Evolutionary conservation across 2,329 filamentous ascomycete species (phyloP), one percentile per base, ranked within the genome.

Genomic region (Colletotrichum sp.): DNA sequence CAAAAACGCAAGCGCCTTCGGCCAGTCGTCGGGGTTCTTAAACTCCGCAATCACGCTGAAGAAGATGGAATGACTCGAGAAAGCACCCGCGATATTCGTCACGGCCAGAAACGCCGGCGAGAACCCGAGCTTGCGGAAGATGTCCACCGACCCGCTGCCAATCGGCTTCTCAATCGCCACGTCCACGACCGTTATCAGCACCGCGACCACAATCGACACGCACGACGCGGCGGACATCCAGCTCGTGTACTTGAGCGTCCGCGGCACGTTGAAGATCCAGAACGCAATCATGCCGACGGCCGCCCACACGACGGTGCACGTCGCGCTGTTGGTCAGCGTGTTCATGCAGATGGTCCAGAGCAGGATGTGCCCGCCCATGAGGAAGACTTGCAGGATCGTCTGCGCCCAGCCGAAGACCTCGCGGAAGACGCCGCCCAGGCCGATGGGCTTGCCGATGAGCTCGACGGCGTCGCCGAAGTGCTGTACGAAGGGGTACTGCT

Each of bases 301-400:
- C 5, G 88, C 90, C 84, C 91, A 94, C 2, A 91, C 86, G 71
- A 94, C 90, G 3, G 91, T 92, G 82, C 93, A 94, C 1, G 89
- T 88, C 0, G 87, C 88, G 79, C 91, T 89, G 36, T 87, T 82
- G 1, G 92, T 92, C 61, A 94, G 84, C 2, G 88, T 91, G 80
- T 94, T 94, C 83, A 94, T 86, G 80, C 92, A 92, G 75, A 94
- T 91, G n/a, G 88, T 90, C 84, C 93, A 94, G 0, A 91, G 92
- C 69, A 94, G 85, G 13, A 94, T 84, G 80, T 95, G 93, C 66
- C 91, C 92, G 8, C 89, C 92, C 89, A 93, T 93, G 80, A 94
- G 89, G 81, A 94, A 94, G 30, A 94, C 83, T 58, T 94, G 86
- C 80, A 94, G 91, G 48, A 93, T 84, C n/a, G 90, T 86, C 80